phyloP scores from a whole-genome alignment of 208 protist species.

The Phytomonas sp. region DNA sequence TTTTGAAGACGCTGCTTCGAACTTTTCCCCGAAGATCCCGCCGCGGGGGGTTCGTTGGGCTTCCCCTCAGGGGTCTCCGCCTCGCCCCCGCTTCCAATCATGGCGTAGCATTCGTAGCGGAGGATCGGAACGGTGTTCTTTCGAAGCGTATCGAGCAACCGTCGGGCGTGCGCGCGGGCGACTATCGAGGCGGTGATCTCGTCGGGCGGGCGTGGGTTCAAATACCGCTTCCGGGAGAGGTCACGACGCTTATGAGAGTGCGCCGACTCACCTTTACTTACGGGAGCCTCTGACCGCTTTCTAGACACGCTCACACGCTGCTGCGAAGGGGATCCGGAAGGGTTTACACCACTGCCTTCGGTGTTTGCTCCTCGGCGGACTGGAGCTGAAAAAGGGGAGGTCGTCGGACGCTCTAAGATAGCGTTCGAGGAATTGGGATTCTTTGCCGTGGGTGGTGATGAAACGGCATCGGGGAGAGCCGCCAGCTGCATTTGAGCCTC shows the following conservation, averaged over 20 bases:
- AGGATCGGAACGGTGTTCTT: constrained; percentile 62
- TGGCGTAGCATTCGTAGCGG: constrained; percentile 53
- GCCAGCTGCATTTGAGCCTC: constrained; percentile 20
- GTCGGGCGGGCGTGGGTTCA: constrained; percentile 36
- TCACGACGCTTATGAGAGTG: constrained; percentile 4
- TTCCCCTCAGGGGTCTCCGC: too few species aligned
- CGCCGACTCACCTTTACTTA: too few species aligned
- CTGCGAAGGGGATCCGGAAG: not conserved
- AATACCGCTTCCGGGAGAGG: constrained; percentile 10
- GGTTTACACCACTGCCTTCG: not conserved
- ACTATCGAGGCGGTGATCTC: constrained; percentile 60
- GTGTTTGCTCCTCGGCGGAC: not conserved
- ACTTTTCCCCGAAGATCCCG: too few species aligned
- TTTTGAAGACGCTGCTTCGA: too few species aligned
- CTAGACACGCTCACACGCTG: not conserved
- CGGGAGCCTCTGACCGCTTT: not conserved
- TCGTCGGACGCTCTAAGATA: not conserved
- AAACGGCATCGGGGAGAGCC: constrained; percentile 5
- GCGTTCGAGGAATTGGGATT: not conserved
- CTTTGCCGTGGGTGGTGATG: not conserved
- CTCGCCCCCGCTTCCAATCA: constrained; percentile 10
- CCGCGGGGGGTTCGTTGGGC: too few species aligned
- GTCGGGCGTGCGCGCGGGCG: constrained; percentile 58
- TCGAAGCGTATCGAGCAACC: constrained; percentile 54
- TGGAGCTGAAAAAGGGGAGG: not conserved